Percentiles rank a stretch among this genome's conserved stretches.
phyloP scores from a whole-genome alignment of 2,329 filamentous ascomycete genomes.

The Beauveria asiatica region DNA sequence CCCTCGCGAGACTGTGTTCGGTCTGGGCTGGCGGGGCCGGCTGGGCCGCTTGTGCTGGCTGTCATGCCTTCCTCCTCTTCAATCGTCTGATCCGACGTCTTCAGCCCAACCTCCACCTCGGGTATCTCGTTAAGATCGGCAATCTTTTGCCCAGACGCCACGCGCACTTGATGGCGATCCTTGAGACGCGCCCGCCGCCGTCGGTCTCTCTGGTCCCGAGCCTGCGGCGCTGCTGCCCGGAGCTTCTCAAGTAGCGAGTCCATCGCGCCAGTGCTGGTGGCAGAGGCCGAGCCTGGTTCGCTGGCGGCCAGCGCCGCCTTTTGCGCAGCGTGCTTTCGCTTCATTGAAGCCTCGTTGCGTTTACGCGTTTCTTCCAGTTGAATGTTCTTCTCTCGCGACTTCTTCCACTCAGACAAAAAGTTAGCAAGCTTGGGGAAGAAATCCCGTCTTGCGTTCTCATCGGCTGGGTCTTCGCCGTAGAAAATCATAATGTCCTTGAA shows the following conservation, averaged over 20 bases:
- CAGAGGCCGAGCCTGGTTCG: conserved; percentile 50
- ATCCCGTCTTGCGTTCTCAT: conserved; percentile 87
- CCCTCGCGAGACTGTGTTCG: conserved; percentile 34
- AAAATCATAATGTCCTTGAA: conserved; percentile 96
- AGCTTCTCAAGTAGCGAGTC: conserved; percentile 92
- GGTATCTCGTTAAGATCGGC: conserved; percentile 58
- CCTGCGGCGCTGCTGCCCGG: conserved; percentile 82
- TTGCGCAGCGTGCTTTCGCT: conserved; percentile 72
- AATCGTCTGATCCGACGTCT: conserved; percentile 26
- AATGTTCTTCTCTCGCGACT: conserved; percentile 88
- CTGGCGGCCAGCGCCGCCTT: conserved; percentile 47
- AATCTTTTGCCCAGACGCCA: conserved; percentile 84
- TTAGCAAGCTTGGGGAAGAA: conserved; percentile 91
- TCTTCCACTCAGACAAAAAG: conserved; percentile 93
- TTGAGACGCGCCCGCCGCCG: conserved; percentile 80
- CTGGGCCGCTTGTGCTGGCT: conserved; percentile 39
- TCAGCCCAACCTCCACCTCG: conserved; percentile 39
- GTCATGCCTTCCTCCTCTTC: conserved; percentile 37
- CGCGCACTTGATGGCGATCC: conserved; percentile 80
- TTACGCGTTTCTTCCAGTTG: conserved; percentile 70
- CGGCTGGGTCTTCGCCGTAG: conserved; percentile 86
- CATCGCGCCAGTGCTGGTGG: conserved; percentile 81
- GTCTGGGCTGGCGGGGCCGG: conserved; percentile 34
- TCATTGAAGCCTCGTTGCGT: conserved; percentile 86
- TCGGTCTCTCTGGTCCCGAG: conserved; percentile 80